Base-by-base conservation (phyloP, 441 rosid genomes). In the Euphorbia schlechtendalii region DNA sequence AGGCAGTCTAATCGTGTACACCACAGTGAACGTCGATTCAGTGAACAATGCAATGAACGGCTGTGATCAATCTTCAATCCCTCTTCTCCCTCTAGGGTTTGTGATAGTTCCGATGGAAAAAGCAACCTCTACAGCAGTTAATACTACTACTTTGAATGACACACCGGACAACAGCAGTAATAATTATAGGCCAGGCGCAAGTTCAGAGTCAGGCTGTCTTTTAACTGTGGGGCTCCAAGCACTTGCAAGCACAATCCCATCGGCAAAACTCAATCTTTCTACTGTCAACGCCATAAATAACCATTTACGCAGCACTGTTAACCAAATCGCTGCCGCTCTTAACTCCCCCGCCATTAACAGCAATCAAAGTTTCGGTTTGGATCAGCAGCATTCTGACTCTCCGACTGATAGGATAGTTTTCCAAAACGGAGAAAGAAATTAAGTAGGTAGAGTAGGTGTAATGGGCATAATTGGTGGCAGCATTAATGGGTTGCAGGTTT, bases 161-260 rank as follows among this genome's bases (percentile, higher is more conserved):
- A 51, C 59, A 52, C 48, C 1, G 45, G 74, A 59, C 32, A 71
- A 68, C 2, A 69, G 66, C 59, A 22, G 41, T 18, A 52, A 8
- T 8, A 40, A 67, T 21, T 52, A n/a, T 59, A 43, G 14, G 1
- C 3, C 13, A 0, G n/a, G n/a, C n/a, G n/a, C n/a, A n/a, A n/a
- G n/a, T n/a, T n/a, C n/a, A 57, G 25, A 28, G 2, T 55, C 74
- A 18, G 84, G 89, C 46, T 85, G 94, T 67, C 80, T 90, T 9
- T 85, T 93, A 53, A 93, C 97, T 0, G 84, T 88, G 17, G 96
- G 92, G 56, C 85, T 93, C 56, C 96, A 93, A 69, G 92, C 83
- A 40, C 91, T 86, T 2, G 93, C 95, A 48, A 88, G 89, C 78
- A 76, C 86, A 2, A 82, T 80, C 58, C 85, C 88, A 1, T 78